A percentile compares a stretch with the other conserved stretches of the same genome.
Conservation (phyloP, 2,329 filamentous ascomycete species). For the Fusarium subtropicale region DNA sequence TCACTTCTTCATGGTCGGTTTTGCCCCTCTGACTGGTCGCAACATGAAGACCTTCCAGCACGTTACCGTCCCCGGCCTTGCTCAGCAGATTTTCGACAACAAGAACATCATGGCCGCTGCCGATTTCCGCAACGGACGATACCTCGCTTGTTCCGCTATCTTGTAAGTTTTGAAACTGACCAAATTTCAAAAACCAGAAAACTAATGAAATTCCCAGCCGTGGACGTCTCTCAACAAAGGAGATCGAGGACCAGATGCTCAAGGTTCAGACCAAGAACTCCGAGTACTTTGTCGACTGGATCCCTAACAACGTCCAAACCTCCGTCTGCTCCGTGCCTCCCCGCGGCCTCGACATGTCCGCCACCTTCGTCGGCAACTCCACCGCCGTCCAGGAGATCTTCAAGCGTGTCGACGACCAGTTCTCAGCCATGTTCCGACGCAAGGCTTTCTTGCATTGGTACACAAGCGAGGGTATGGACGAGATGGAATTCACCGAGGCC, state of each 20-base stretch:
- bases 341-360: constrained; percentile 97
- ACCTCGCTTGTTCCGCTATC: constrained; percentile 99
- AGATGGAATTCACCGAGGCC: constrained; percentile 99
- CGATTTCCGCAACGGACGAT: constrained; percentile 99
- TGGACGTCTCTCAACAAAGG: constrained; percentile 99
- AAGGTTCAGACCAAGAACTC: constrained; percentile 99
- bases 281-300: constrained; percentile 99
- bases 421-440: constrained; percentile 99
- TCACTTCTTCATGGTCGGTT: constrained; percentile 99
- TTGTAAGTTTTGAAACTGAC: constrained; percentile 70
- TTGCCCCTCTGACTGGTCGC: constrained; percentile 92
- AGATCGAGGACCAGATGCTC: constrained; percentile 99
- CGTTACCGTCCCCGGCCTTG: constrained; percentile 95
- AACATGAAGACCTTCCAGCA: constrained; percentile 93
- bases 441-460: constrained; percentile 99
- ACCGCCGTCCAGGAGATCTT: constrained; percentile 99
- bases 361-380: constrained; percentile 98
- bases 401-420: constrained; percentile 99
- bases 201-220: constrained; percentile 66
- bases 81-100: constrained; percentile 99
- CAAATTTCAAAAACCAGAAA: background rate
- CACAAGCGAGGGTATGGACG: constrained; percentile 99
- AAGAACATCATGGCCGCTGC: constrained; percentile 99
- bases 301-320: constrained; percentile 99
- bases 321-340: constrained; percentile 98